Base-by-base conservation (phyloP, 2,329 filamentous ascomycete genomes). In the Scedosporium boydii region DNA sequence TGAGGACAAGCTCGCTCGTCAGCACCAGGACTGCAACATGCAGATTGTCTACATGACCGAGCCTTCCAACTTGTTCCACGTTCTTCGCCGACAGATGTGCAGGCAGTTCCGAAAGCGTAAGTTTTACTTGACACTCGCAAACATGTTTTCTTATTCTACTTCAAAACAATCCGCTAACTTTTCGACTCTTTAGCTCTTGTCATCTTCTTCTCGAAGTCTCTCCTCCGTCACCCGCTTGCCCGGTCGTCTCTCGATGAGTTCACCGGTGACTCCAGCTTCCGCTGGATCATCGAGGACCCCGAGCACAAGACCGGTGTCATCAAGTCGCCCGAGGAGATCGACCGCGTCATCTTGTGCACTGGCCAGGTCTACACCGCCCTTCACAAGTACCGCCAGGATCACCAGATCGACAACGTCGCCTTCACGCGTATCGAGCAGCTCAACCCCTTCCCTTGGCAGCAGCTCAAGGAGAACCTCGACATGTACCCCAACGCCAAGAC, bases 11-110 rank as follows among this genome's bases (percentile, higher is more conserved):
- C 86, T 98, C 65, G 88, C 96, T 62, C 91, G 95, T 69, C 95
- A 98, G 78, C 95, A 99, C 81, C 95, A 99, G 80, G 95, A 99
- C 79, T 96, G 92, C 83, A 99, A 99, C 81, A 96, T 99, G 87
- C 95, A 99, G 80, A 89, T 99, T 74, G 92, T 88, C 62, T 96
- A 95, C 82, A 93, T 96, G 86, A 99, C 95, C n/a, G 90, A 89
- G 57, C 95, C 95, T 29, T 85, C 93, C 67, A 99, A 99, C 78
- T 77, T 96, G 74, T 99, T 99, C 88, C 95, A 99, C 78, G 87
- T 95, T 68, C 85, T 99, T 66, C 90, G 95, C 74, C 87, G 95
- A 77, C 95, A 99, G 80, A 96, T 99, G 87, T 93, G 98, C 83
- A 87, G 95, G 72, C 93, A 99, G 75, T 99, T 99, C 89, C 87